phyloP scores from a whole-genome alignment of 371 early-diverging fungal species.

The Batrachochytrium dendrobatidis region DNA sequence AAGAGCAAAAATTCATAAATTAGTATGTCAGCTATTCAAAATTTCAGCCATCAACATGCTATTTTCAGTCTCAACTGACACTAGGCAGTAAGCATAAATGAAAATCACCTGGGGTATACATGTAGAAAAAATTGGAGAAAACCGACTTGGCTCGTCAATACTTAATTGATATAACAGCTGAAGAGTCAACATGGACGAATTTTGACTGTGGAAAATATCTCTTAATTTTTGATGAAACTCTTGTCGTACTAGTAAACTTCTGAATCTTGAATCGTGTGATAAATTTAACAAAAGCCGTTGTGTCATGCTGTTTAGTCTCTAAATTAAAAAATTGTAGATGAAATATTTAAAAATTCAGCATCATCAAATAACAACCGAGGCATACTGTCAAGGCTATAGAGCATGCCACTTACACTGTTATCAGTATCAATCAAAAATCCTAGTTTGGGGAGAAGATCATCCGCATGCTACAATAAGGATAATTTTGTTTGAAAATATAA shows the following conservation, averaged over 20 bases:
- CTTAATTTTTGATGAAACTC: conserved; percentile 25
- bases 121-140: conserved; percentile 18
- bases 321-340: background rate
- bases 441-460: conserved; percentile 25
- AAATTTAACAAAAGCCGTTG: conserved; percentile 37
- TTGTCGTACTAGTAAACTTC: conserved; percentile 20
- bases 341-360: conserved; percentile 1
- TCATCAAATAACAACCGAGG: too few species aligned
- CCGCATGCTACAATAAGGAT: conserved; percentile 12
- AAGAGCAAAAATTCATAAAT: background rate
- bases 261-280: conserved; percentile 37
- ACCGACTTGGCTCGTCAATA: conserved; percentile 30
- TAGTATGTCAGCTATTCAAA: too few species aligned
- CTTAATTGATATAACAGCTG: conserved; percentile 39
- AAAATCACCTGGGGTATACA: conserved; percentile 23
- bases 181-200: conserved; percentile 20
- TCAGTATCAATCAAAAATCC: conserved; percentile 24
- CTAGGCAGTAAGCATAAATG: background rate
- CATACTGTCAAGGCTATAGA: background rate
- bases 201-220: conserved; percentile 22
- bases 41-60: background rate
- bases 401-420: conserved; percentile 19
- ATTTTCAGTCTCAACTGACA: background rate
- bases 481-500: background rate
- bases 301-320: conserved; percentile 25